Conservation (phyloP, 768 basidiomycete genomes). For the Pisolithus microcarpus region DNA sequence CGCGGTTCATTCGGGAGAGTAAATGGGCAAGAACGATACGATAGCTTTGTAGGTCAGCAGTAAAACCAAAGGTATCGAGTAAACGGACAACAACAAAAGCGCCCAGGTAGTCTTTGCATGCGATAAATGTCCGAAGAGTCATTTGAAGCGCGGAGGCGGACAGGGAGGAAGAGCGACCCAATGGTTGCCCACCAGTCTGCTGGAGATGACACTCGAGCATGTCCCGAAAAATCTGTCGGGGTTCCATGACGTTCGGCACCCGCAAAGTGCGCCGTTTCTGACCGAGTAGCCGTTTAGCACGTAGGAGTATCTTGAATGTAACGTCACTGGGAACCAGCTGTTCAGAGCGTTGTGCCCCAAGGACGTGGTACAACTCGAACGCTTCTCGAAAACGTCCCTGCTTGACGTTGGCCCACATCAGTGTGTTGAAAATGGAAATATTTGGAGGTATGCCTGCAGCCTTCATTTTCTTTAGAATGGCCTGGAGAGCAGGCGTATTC, state of each 20-base stretch:
- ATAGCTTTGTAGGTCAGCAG: slow-evolving; percentile 33
- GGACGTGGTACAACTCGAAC: slow-evolving; percentile 37
- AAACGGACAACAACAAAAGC: slow-evolving; percentile 35
- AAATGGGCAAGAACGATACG: slow-evolving; percentile 34
- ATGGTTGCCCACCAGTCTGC: slow-evolving; percentile 10
- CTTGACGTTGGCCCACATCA: slow-evolving; percentile 36
- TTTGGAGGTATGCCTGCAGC: slow-evolving; percentile 32
- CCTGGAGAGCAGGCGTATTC: slow-evolving; percentile 26
- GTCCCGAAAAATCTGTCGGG: slow-evolving; percentile 40
- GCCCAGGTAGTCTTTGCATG: slow-evolving; percentile 39
- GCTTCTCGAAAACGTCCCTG: slow-evolving; percentile 27
- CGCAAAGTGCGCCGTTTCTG: slow-evolving; percentile 17
- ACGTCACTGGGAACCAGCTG: slow-evolving; percentile 33
- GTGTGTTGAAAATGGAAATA: slow-evolving; percentile 39
- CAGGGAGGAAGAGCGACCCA: slow-evolving; percentile 20
- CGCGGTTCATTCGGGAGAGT: slow-evolving; percentile 24
- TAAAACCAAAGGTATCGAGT: slow-evolving; percentile 23
- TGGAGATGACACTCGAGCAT: slow-evolving; percentile 33
- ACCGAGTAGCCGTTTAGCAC: slow-evolving; percentile 15
- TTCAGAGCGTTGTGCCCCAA: slow-evolving; percentile 28
- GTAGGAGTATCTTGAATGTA: slow-evolving; percentile 42
- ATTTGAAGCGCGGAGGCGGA: slow-evolving; percentile 33
- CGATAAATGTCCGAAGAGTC: slow-evolving; percentile 40
- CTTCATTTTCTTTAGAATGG: slow-evolving; percentile 35
- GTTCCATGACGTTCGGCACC: slow-evolving; percentile 22